phyloP scores from a whole-genome alignment of 2,329 filamentous ascomycete genomes.

The Fusarium sarcochroum region DNA sequence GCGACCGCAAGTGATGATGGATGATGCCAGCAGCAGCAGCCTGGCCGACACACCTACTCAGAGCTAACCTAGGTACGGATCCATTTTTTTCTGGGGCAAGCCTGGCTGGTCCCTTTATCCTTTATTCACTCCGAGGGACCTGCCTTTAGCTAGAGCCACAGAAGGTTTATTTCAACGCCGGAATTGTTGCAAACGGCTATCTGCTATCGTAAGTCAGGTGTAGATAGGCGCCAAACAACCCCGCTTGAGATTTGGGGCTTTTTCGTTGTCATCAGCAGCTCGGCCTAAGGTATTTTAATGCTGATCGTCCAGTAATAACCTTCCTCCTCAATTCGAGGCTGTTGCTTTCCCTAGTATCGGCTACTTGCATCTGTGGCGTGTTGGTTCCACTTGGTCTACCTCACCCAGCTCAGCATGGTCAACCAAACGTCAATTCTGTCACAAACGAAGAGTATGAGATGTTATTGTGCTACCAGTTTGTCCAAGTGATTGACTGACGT shows the following conservation, averaged over 20 bases:
- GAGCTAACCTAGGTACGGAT: slow-evolving; percentile 15
- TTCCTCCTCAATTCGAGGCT: background rate
- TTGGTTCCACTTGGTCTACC: slow-evolving; percentile 26
- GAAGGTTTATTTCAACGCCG: background rate
- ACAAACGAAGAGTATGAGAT: slow-evolving; percentile 10
- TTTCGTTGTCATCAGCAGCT: slow-evolving; percentile 11
- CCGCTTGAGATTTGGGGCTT: slow-evolving; percentile 15
- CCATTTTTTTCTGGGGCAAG: slow-evolving; percentile 40
- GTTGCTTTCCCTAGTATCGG: slow-evolving; percentile 6
- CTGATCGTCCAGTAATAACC: slow-evolving; percentile 3
- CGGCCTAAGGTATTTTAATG: background rate
- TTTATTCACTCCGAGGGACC: background rate
- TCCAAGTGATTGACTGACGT: slow-evolving; percentile 1
- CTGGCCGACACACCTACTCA: slow-evolving; percentile 37
- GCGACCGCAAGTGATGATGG: slow-evolving; percentile 33
- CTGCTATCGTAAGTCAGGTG: background rate
- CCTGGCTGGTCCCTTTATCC: slow-evolving; percentile 3
- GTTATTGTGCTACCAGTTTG: slow-evolving; percentile 17
- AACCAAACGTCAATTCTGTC: slow-evolving; percentile 6
- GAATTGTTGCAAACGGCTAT: slow-evolving; percentile 3
- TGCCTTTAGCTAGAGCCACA: background rate
- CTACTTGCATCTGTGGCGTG: slow-evolving; percentile 31
- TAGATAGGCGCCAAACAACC: slow-evolving; percentile 4
- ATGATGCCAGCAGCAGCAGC: slow-evolving; percentile 51
- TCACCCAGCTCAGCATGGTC: slow-evolving; percentile 1